Evolutionary conservation across 805 yeast species (phyloP).

Genomic region (Metschnikowia noctiluminum): DNA sequence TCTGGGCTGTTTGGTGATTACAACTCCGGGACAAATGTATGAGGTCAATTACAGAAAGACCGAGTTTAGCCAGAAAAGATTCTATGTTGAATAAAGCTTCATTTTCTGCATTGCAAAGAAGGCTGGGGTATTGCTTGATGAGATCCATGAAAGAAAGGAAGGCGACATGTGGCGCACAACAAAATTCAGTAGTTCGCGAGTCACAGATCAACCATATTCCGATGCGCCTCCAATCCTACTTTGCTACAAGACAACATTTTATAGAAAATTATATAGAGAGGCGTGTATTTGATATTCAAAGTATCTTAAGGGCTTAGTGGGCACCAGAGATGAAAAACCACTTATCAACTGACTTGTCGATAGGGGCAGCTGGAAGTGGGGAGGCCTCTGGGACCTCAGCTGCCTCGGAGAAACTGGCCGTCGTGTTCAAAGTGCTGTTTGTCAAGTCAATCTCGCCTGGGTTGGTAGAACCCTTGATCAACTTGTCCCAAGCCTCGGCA

Average conservation of each 20-base stretch:
- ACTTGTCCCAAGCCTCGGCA: constrained; percentile 67
- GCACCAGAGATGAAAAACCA: constrained; percentile 97
- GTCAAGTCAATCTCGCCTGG: constrained; percentile 47
- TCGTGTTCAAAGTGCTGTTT: constrained; percentile 40
- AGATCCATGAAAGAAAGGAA: constrained; percentile 2
- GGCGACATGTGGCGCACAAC: background rate
- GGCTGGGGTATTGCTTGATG: constrained; percentile 7
- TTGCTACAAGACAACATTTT: background rate
- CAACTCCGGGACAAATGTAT: background rate
- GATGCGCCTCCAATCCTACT: background rate
- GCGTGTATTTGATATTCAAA: background rate
- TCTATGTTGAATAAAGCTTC: constrained; percentile 2
- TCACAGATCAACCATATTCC: background rate
- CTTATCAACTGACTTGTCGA: constrained; percentile 94
- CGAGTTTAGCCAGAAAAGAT: constrained; percentile 2
- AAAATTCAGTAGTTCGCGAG: background rate
- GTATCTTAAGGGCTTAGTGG: constrained; percentile 27
- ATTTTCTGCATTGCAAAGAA: background rate
- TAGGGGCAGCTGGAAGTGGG: constrained; percentile 82
- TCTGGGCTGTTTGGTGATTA: constrained; percentile 1
- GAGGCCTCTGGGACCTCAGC: constrained; percentile 66
- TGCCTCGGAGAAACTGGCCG: constrained; percentile 49
- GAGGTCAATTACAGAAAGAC: constrained; percentile 7
- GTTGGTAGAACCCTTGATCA: constrained; percentile 42
- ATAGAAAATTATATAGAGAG: background rate